A percentile compares a stretch with the other conserved stretches of the same genome.
Conservation (phyloP, 2,329 filamentous ascomycete genomes). For the Orbilia oligospora region DNA sequence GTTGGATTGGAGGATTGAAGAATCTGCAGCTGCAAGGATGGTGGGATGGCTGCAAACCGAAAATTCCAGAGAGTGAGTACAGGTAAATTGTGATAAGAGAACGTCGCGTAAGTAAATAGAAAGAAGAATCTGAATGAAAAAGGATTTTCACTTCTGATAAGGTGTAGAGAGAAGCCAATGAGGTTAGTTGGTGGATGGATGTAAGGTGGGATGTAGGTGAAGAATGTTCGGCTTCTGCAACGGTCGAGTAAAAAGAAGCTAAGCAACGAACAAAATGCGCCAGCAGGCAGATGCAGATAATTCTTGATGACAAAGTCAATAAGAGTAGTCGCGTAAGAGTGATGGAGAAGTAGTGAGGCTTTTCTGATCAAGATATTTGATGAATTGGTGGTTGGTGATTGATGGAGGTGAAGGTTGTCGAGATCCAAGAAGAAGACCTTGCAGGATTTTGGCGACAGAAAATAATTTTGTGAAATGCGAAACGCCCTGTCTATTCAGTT, state of each 20-base stretch:
- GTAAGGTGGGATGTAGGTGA: background rate
- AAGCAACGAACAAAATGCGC: background rate
- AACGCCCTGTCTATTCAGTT: constrained; percentile 2
- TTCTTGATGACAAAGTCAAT: background rate
- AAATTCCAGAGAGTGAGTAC: background rate
- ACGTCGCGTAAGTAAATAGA: background rate
- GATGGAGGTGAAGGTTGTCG: background rate
- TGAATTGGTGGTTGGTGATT: background rate
- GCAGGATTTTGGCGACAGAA: constrained; percentile 44
- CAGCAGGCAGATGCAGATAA: background rate
- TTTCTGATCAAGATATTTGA: background rate
- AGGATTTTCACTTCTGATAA: background rate
- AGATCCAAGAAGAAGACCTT: background rate
- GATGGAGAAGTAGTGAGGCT: background rate
- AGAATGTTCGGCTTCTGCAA: background rate
- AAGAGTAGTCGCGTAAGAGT: constrained; percentile 1
- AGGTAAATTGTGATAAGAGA: background rate
- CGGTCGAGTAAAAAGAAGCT: too few species aligned
- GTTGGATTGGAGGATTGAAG: background rate
- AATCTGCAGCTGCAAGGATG: constrained; percentile 16
- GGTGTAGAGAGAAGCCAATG: background rate
- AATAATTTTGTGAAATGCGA: constrained; percentile 44
- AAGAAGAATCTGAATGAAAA: too few species aligned
- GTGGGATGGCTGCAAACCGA: background rate
- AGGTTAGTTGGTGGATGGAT: background rate